Conservation (phyloP, 176 grass and related monocot species). For the Oryza nivara region DNA sequence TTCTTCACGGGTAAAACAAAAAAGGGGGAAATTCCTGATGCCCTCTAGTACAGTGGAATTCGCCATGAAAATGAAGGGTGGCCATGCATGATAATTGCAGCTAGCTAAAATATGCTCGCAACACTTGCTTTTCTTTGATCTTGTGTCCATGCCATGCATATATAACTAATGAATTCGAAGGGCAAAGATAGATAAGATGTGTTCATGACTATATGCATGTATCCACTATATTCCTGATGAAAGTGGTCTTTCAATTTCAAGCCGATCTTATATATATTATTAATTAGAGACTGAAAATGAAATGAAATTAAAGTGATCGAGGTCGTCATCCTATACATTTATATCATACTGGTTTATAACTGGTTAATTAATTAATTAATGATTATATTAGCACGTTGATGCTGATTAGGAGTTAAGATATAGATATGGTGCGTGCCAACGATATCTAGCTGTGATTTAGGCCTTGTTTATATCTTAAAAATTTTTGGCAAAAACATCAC, state of each 20-base stretch:
- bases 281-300: background rate
- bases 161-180: background rate
- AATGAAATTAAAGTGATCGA: background rate
- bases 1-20: background rate
- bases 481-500: too few species aligned
- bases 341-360: background rate
- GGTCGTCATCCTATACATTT: background rate
- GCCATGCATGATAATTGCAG: background rate
- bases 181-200: background rate
- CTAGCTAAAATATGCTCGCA: background rate
- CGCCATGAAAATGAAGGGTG: background rate
- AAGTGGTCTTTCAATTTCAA: constrained; percentile 21
- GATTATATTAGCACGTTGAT: background rate
- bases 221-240: background rate
- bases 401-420: background rate
- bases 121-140: background rate
- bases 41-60: background rate
- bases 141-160: background rate
- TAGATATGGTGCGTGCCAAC: too few species aligned
- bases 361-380: too few species aligned
- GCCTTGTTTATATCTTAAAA: too few species aligned
- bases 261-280: background rate
- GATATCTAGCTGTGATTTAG: too few species aligned
- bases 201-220: background rate
- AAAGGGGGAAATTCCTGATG: background rate